Evolutionary conservation across 2,329 filamentous ascomycete genomes (phyloP), one percentile per base, ranked within the genome.

Genomic region (Colletotrichum falcatum): DNA sequence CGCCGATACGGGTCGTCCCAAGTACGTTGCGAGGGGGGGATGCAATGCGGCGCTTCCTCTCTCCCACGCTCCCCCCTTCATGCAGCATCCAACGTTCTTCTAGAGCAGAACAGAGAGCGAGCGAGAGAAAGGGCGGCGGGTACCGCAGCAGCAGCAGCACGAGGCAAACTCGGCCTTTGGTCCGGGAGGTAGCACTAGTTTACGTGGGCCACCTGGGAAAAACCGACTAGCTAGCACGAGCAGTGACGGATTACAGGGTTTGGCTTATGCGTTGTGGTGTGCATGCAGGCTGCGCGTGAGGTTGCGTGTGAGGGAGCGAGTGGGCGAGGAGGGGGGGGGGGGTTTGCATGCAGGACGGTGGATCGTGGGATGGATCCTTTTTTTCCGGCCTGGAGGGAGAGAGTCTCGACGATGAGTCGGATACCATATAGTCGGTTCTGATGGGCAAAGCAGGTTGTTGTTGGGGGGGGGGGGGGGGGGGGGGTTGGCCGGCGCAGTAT

Each of bases 1-100:
- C 39, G 49, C 55, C 39, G 39, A 49, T 49, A 3, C 61, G 65
- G 66, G 66, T 70, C 66, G 66, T 70, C 66, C 66, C 62, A 70
- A 66, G 55, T 33, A 33, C 30, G 7, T 7, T 56, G 39, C 60
- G 48, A 54, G 54, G 60, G 62, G 66, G 58, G 63, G 65, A 42
- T 49, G 59, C 65, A 63, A 67, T 56, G 61, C 66, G 66, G 61
- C 61, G 42, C 26, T 46, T 54, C n/a, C n/a, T n/a, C n/a, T n/a
- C n/a, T n/a, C n/a, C n/a, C n/a, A n/a, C n/a, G n/a, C n/a, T n/a
- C n/a, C n/a, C n/a, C n/a, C n/a, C 65, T 69, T 59, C 54, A 66
- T 66, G 66, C 66, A 66, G 66, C 66, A 4, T 49, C n/a, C n/a
- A 66, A 61, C 48, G 48, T 39, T 51, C 11, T 54, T 62, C 33